phyloP scores from a whole-genome alignment of 176 grass and related monocot species.

The Juncus inflexus region DNA sequence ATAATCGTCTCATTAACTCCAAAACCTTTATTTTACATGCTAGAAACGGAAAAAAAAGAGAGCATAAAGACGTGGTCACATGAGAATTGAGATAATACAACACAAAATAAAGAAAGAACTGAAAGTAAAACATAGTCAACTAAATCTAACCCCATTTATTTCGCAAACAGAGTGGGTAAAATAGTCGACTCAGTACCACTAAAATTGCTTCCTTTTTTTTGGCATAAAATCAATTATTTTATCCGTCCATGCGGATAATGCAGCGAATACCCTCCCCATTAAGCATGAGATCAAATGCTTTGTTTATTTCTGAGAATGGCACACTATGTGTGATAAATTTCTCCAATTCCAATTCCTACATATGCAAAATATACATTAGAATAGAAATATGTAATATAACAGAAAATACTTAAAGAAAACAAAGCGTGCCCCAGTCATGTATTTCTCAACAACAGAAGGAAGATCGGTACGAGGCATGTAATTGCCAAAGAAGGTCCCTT shows the following conservation, averaged over 20 bases:
- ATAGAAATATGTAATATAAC: neutral
- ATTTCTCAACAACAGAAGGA: slow-evolving; percentile 78
- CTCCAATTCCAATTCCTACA: slow-evolving; percentile 79
- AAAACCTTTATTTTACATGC: too few species aligned
- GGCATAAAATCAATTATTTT: slow-evolving; percentile 3
- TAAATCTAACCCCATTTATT: slow-evolving; percentile 12
- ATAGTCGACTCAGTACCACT: neutral
- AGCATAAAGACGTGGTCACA: too few species aligned
- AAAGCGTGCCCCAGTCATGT: slow-evolving; percentile 55
- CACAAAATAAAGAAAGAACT: neutral
- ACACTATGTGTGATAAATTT: slow-evolving; percentile 94
- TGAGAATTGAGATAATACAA: too few species aligned
- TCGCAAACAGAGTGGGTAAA: neutral
- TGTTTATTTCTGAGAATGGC: slow-evolving; percentile 85
- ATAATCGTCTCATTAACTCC: too few species aligned
- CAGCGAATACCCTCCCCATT: slow-evolving; percentile 69
- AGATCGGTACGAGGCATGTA: slow-evolving; percentile 69
- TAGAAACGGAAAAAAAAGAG: too few species aligned
- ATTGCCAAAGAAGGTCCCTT: slow-evolving; percentile 91
- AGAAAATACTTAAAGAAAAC: neutral
- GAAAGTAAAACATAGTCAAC: neutral
- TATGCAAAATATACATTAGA: neutral
- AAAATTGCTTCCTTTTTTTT: neutral
- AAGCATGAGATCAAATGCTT: slow-evolving; percentile 85
- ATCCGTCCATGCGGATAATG: slow-evolving; percentile 74